phyloP scores from a whole-genome alignment of 75 land plant genomes.

The Picea sitchensis region DNA sequence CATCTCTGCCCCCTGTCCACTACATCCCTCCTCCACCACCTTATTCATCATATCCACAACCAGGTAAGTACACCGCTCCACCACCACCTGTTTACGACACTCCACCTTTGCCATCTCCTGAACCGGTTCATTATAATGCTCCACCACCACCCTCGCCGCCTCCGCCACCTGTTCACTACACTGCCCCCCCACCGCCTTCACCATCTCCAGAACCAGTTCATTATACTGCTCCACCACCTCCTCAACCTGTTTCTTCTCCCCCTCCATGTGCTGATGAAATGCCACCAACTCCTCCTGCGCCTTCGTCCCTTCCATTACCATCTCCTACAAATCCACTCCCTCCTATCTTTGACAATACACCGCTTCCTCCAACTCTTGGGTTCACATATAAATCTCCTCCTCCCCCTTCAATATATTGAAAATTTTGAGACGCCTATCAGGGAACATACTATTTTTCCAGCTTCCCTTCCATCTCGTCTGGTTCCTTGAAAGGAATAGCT shows the following conservation, averaged over 20 bases:
- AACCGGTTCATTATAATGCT: neutral
- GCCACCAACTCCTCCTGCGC: slow-evolving; percentile 8
- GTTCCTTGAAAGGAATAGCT: neutral
- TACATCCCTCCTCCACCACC: neutral
- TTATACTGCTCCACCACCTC: neutral
- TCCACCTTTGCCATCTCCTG: neutral
- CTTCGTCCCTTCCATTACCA: neutral
- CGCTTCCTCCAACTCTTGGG: slow-evolving; percentile 21
- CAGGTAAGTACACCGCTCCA: neutral
- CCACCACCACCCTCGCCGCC: slow-evolving; percentile 14
- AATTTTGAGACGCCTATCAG: neutral
- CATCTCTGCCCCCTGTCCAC: neutral
- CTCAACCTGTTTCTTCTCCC: slow-evolving; percentile 4
- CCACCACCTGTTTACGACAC: neutral
- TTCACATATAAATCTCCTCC: slow-evolving; percentile 22
- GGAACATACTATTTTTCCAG: neutral
- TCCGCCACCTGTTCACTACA: neutral
- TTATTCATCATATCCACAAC: neutral
- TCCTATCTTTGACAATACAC: neutral
- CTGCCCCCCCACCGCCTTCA: neutral
- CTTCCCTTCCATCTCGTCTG: neutral
- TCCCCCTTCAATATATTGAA: slow-evolving; percentile 13
- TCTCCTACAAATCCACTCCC: neutral
- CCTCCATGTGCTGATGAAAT: neutral
- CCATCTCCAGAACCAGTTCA: slow-evolving; percentile 2